Evolutionary conservation across 1,284 basidiomycete genomes (phyloP).

Genomic region (Ceratorhiza oryzae-sativae): DNA sequence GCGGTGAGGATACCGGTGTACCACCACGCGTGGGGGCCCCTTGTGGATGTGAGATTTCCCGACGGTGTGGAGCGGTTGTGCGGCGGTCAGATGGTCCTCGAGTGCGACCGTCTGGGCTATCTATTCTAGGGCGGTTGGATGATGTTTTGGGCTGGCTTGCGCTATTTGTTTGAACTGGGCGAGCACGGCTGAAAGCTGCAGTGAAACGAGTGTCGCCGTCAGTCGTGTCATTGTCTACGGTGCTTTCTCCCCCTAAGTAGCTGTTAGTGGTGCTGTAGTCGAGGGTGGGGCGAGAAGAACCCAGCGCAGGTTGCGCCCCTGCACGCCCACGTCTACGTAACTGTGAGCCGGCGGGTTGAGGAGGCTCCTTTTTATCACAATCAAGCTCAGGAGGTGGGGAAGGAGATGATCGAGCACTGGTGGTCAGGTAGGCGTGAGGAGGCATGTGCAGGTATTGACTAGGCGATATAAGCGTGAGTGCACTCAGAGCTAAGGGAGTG

Average conservation of each 20-base stretch:
- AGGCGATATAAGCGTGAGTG: no score
- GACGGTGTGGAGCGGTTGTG: background rate
- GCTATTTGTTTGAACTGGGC: background rate
- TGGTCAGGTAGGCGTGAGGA: background rate
- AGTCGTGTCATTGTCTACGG: constrained; percentile 35
- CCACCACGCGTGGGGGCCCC: constrained; percentile 4
- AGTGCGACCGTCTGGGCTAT: constrained; percentile 20
- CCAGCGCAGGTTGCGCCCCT: background rate
- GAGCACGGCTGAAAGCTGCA: background rate
- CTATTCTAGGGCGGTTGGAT: background rate
- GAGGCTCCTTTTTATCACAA: background rate
- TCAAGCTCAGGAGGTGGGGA: constrained; percentile 21
- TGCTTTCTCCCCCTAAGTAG: constrained; percentile 34
- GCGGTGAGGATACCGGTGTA: background rate
- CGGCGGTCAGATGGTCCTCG: background rate
- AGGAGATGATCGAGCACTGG: constrained; percentile 25
- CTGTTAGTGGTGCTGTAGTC: constrained; percentile 33
- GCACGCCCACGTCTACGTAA: constrained; percentile 20
- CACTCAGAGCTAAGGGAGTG: no score
- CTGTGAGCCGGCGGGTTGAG: constrained; percentile 1
- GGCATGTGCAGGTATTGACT: no score
- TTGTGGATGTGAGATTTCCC: constrained; percentile 30
- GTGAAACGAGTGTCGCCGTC: constrained; percentile 11
- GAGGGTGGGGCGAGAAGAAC: constrained; percentile 16
- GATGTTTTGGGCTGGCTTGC: background rate